Evolutionary conservation across 257 asterid species (phyloP).

Genomic region (Henckelia pumila): DNA sequence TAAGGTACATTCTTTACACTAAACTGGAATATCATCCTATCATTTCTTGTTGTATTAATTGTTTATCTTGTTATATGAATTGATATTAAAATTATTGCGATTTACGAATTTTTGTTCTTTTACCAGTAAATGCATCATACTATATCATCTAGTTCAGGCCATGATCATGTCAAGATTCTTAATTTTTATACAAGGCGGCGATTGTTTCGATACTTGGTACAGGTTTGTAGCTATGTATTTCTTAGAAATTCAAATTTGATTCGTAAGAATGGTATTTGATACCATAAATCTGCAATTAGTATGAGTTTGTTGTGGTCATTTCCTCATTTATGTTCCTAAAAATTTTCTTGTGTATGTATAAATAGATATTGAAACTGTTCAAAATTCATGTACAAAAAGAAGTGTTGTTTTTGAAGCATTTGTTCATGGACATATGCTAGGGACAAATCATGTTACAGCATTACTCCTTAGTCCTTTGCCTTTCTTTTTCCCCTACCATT

Average conservation of each 20-base stretch:
- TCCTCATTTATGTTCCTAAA: neutral
- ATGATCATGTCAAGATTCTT: too few relatives aligned
- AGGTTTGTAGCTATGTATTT: neutral
- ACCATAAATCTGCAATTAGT: neutral
- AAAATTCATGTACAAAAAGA: neutral
- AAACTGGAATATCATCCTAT: neutral
- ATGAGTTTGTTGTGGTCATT: neutral
- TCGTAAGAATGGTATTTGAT: neutral
- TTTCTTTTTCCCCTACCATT: too few relatives aligned
- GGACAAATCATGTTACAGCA: neutral
- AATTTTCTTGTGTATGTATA: neutral
- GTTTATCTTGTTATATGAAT: neutral
- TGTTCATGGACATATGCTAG: too few relatives aligned
- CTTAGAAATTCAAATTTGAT: neutral
- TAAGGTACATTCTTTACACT: neutral
- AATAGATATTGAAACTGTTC: neutral
- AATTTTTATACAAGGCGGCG: neutral
- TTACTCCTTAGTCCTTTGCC: too few relatives aligned
- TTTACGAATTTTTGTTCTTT: neutral
- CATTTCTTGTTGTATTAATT: neutral
- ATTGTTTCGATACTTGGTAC: neutral
- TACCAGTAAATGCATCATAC: too few relatives aligned
- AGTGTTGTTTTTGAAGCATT: too few relatives aligned
- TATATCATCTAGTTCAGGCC: too few relatives aligned
- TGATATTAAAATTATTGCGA: neutral